Conservation (phyloP, 192 early-diverging fungal genomes). For the Kickxella alabastrina region DNA sequence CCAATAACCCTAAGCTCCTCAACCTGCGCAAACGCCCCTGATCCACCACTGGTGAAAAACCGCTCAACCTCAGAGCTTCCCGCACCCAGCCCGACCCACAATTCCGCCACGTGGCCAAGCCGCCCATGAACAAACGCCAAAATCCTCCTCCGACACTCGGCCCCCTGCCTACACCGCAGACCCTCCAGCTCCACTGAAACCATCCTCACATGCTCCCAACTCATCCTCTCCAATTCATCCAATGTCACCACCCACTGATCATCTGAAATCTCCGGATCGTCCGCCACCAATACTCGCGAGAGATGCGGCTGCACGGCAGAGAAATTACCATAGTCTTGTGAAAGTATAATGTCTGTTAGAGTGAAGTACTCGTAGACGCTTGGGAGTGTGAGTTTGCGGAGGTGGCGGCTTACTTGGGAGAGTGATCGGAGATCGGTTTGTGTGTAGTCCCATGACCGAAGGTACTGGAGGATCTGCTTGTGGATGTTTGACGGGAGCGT, state of each 20-base stretch:
- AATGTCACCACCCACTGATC: constrained; percentile 12
- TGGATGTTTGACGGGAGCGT: constrained; percentile 9
- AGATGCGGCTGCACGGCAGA: constrained; percentile 8
- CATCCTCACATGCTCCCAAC: constrained; percentile 23
- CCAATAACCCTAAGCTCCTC: constrained; percentile 20
- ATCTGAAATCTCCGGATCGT: constrained; percentile 11
- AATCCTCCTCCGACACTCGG: no score
- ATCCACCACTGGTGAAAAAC: no score
- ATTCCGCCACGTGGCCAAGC: constrained; percentile 5
- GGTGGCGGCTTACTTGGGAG: constrained; percentile 8
- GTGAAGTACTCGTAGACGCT: constrained; percentile 33
- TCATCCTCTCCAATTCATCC: neutral
- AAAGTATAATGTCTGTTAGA: constrained; percentile 7
- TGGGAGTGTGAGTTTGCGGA: neutral
- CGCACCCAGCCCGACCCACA: constrained; percentile 17
- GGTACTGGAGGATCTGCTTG: constrained; percentile 17
- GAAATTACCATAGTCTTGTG: neutral
- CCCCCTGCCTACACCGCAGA: no score
- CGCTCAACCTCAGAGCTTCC: neutral
- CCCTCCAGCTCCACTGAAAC: constrained; percentile 22
- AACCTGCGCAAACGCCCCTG: neutral
- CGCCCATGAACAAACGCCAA: constrained; percentile 5
- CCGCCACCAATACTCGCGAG: constrained; percentile 15
- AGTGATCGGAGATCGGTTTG: constrained; percentile 9
- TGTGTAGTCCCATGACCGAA: constrained; percentile 22